phyloP scores from a whole-genome alignment of 169 alveolate genomes.

The Pseudocohnilembus persalinus region DNA sequence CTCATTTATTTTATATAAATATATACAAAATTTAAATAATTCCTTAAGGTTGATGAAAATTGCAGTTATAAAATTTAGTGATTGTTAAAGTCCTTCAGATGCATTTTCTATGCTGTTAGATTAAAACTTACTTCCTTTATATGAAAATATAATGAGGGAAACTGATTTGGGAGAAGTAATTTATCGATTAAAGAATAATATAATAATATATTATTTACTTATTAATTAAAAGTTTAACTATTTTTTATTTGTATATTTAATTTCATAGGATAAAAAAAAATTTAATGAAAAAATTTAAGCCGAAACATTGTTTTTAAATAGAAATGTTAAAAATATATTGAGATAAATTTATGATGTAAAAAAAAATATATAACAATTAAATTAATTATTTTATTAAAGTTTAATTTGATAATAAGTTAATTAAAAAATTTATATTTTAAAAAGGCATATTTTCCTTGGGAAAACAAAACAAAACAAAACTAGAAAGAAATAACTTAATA shows the following conservation, averaged over 20 bases:
- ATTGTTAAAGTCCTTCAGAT: constrained; percentile 11
- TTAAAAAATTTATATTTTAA: neutral
- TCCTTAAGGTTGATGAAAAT: constrained; percentile 30
- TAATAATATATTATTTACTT: no score
- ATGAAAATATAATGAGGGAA: constrained; percentile 38
- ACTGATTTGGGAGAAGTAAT: constrained; percentile 45
- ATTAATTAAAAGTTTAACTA: no score
- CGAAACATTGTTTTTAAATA: neutral
- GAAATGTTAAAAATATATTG: neutral
- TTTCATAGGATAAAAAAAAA: neutral
- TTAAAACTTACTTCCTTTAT: constrained; percentile 50
- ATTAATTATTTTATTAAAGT: neutral
- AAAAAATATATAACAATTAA: neutral
- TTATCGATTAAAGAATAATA: neutral
- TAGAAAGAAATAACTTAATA: constrained; percentile 33
- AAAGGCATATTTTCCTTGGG: constrained; percentile 34
- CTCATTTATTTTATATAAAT: neutral
- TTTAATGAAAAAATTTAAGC: constrained; percentile 8
- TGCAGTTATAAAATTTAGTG: constrained; percentile 46
- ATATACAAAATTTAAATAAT: no score
- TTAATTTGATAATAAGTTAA: neutral
- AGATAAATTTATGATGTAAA: constrained; percentile 3
- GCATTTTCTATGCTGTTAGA: constrained; percentile 48
- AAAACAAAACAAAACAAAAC: constrained; percentile 18
- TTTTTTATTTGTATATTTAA: no score